Evolutionary conservation across 495 filamentous ascomycete species (phyloP).

Genomic region (Halenospora varia): DNA sequence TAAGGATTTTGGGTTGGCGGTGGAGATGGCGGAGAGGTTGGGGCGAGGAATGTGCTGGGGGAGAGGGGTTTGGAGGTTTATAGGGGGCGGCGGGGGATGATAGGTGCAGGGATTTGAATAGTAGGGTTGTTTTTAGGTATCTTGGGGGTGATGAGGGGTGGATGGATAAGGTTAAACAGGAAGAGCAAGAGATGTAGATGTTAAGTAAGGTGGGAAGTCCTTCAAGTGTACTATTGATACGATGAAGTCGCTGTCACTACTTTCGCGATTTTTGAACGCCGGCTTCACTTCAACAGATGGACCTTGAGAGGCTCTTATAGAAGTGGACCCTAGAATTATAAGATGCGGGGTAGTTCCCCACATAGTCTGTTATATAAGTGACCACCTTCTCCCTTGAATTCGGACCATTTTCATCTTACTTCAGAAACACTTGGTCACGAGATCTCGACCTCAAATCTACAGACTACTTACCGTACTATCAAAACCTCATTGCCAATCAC

Average conservation of each 20-base stretch:
- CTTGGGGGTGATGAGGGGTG: conserved; percentile 47
- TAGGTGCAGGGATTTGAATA: conserved; percentile 45
- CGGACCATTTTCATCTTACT: no score
- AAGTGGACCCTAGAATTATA: background rate
- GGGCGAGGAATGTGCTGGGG: conserved; percentile 38
- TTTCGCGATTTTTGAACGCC: background rate
- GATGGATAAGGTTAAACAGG: no score
- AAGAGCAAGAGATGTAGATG: conserved; percentile 16
- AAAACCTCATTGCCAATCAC: background rate
- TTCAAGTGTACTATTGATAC: no score
- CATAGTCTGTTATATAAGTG: background rate
- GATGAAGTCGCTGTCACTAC: background rate
- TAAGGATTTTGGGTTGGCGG: conserved; percentile 48
- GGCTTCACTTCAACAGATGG: background rate
- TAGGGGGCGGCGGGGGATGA: conserved; percentile 39
- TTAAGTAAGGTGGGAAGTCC: no score
- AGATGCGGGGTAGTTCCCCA: background rate
- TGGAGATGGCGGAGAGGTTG: conserved; percentile 44
- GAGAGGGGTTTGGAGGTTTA: conserved; percentile 41
- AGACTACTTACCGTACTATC: background rate
- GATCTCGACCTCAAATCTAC: background rate
- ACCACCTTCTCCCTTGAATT: background rate
- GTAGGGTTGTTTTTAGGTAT: conserved; percentile 49
- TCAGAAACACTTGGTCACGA: no score
- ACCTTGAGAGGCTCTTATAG: background rate